Conservation (phyloP, 2,329 filamentous ascomycete species). For the Epicoccum nigrum region DNA sequence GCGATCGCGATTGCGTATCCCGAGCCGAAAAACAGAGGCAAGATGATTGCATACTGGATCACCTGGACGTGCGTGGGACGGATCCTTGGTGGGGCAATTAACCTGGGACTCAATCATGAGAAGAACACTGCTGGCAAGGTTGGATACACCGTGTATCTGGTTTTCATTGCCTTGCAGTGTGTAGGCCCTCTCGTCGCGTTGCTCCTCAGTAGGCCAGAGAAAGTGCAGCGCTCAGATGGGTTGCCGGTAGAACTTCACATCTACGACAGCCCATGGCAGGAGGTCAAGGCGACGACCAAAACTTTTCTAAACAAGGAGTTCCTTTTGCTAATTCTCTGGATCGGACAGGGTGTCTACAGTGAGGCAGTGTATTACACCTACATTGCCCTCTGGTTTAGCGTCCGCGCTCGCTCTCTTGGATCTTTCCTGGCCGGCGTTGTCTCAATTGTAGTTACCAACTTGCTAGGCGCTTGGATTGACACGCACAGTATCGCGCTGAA, state of each 20-base stretch:
- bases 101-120: slow-evolving; percentile 56
- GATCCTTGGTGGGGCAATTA: slow-evolving; percentile 58
- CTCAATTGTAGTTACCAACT: slow-evolving; percentile 56
- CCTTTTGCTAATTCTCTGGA: slow-evolving; percentile 52
- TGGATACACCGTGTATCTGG: slow-evolving; percentile 48
- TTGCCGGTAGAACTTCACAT: slow-evolving; percentile 40
- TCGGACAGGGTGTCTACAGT: slow-evolving; percentile 14
- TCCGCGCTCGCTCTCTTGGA: slow-evolving; percentile 55
- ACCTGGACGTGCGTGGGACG: slow-evolving; percentile 60
- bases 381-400: slow-evolving; percentile 59
- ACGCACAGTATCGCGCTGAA: slow-evolving; percentile 60
- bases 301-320: slow-evolving; percentile 53
- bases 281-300: slow-evolving; percentile 9
- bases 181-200: slow-evolving; percentile 53
- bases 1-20: slow-evolving; percentile 21
- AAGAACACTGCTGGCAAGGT: slow-evolving; percentile 53
- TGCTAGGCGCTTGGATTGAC: slow-evolving; percentile 69
- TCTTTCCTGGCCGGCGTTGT: slow-evolving; percentile 55
- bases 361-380: slow-evolving; percentile 49
- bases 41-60: slow-evolving; percentile 55
- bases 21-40: slow-evolving; percentile 7
- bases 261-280: slow-evolving; percentile 49
- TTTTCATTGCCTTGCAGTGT: slow-evolving; percentile 54
- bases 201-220: slow-evolving; percentile 52
- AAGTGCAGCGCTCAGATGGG: slow-evolving; percentile 51